These are phyloP conservation scores for Barnettozyma sp. DNA, from an alignment of 805 yeast species.

Conservation along the genomic window DNA sequence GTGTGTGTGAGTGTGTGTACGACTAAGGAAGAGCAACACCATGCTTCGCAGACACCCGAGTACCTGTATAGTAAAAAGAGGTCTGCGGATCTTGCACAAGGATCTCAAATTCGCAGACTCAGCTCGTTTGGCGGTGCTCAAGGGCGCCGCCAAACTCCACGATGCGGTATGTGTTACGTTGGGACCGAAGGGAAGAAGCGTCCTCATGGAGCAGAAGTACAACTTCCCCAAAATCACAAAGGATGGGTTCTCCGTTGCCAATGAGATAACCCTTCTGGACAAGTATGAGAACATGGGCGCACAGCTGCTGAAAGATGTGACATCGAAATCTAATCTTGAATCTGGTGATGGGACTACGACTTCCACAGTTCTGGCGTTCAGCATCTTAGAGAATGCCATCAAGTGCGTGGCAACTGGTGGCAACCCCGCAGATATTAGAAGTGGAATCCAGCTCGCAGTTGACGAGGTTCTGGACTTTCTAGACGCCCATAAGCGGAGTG, in stretches of 20 bases:
- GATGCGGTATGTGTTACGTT: slow-evolving; percentile 94
- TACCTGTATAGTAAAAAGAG: slow-evolving; percentile 10
- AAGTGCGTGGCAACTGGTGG: slow-evolving; percentile 98
- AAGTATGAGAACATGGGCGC: slow-evolving; percentile 97
- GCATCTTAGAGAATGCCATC: slow-evolving; percentile 90
- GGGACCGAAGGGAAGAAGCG: slow-evolving; percentile 98
- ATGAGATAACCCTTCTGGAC: slow-evolving; percentile 72
- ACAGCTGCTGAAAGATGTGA: slow-evolving; percentile 90
- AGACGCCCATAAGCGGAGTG: slow-evolving; percentile 81
- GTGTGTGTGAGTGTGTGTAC: too few species aligned
- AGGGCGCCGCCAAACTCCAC: slow-evolving; percentile 92
- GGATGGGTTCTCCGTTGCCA: slow-evolving; percentile 98
- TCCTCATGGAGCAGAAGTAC: slow-evolving; percentile 90
- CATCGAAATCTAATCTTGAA: slow-evolving; percentile 91
- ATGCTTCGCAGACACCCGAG: too few species aligned
- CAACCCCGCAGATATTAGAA: slow-evolving; percentile 96
- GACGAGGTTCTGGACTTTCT: slow-evolving; percentile 84
- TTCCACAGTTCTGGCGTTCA: slow-evolving; percentile 93
- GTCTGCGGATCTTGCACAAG: slow-evolving; percentile 49
- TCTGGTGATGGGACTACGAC: slow-evolving; percentile 99
- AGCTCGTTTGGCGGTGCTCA: slow-evolving; percentile 89
- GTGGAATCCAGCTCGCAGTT: slow-evolving; percentile 96
- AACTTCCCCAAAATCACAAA: slow-evolving; percentile 98
- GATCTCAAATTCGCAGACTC: slow-evolving; percentile 95
- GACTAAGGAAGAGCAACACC: too few species aligned